Conservation (phyloP, 1,284 basidiomycete species). For the Trichosporon faecale region DNA sequence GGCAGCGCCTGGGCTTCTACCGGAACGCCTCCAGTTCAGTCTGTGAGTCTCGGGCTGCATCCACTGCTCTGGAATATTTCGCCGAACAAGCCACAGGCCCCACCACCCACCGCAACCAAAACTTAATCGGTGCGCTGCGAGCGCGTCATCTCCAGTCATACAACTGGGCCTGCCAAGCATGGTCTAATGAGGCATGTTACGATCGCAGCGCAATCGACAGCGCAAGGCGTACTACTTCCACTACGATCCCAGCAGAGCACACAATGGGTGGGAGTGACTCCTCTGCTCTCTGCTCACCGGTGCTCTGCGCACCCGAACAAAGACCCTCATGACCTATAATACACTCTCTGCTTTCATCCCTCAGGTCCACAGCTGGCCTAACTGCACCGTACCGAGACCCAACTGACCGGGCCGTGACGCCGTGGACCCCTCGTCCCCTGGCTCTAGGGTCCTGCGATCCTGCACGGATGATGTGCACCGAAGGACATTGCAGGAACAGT, state of each 20-base stretch:
- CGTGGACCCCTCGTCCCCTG: not conserved
- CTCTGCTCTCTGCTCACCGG: too few relatives aligned
- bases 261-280: not conserved
- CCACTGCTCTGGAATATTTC: slow-evolving; percentile 10
- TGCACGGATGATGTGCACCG: not conserved
- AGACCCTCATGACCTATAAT: not conserved
- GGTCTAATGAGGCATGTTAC: not conserved
- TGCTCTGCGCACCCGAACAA: not conserved
- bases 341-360: not conserved
- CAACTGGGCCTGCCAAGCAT: not conserved
- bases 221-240: not conserved
- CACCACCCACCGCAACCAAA: not conserved
- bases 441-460: not conserved
- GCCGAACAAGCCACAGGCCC: slow-evolving; percentile 7
- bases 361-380: not conserved
- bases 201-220: not conserved
- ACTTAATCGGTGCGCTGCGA: not conserved
- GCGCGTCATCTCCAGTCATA: not conserved
- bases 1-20: not conserved
- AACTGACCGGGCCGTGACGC: not conserved
- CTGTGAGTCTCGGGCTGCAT: too few relatives aligned
- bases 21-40: not conserved
- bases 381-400: not conserved
- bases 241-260: not conserved
- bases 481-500: not conserved